Base-by-base conservation (phyloP, 805 yeast species). In the Metschnikowia henanensis region DNA sequence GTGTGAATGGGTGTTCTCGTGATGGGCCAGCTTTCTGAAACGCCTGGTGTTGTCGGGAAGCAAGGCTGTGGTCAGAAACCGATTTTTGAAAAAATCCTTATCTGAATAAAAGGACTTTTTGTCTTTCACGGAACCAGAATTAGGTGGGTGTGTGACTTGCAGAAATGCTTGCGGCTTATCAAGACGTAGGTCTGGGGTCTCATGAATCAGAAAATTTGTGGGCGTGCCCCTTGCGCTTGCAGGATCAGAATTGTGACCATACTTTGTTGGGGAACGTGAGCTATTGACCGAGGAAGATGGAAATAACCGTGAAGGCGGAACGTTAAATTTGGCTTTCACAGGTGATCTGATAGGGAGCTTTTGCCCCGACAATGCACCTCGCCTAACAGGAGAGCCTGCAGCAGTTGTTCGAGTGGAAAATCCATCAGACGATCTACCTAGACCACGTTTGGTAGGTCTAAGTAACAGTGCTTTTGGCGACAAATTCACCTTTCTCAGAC, bases 1-100 rank as follows among this genome's bases (percentile, higher is more conserved):
- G 13, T n/a, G 23, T 4, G 35, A 6, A 15, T 10, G 41, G 5
- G 30, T 8, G 18, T 16, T 15, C 6, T 38, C 35, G 12, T 29
- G 25, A 18, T 25, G 32, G 52, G 50, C 15, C 46, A 30, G 36
- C 16, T 37, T 45, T 30, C 19, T 25, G 31, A 32, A 30, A 53
- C 62, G 60, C 10, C 17, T 28, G 17, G 28, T 18, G 17, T 61
- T 61, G 3, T 60, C 55, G 0, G 72, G 68, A 19, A 65, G 65
- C 18, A 70, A 54, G 6, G 66, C 61, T 1, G 72, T 66, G 0
- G 72, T 62, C 26, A 68, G 57, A 40, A 70, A 66, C 43, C 60
- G 59, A 45, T 68, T 69, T 46, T 59, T 65, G 13, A 53, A 18
- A 7, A 43, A 33, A 31, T 37, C 37, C 2, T 37, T 37, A 15